A percentile compares a stretch with the other conserved stretches of the same genome.
Conservation (phyloP, 129 eudicot species). For the Flaveria ramosissima region DNA sequence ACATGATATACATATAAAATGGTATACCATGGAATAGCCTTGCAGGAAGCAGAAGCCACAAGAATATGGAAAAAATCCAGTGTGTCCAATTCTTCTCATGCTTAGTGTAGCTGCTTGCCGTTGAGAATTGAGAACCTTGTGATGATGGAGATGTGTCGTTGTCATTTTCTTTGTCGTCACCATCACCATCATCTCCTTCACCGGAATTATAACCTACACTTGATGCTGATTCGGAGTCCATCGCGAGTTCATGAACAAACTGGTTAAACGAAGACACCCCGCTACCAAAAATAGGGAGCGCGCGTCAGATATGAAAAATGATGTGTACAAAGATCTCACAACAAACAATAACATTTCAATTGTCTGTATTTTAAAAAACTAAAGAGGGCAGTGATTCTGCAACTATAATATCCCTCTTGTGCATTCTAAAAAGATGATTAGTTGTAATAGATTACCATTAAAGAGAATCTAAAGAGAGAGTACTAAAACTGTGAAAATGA, state of each 20-base stretch:
- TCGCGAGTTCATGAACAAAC: conserved; percentile 76
- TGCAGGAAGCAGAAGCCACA: conserved; percentile 73
- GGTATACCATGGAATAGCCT: conserved; percentile 61
- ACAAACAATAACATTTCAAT: background rate
- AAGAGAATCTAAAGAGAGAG: no score
- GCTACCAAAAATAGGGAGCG: conserved; percentile 41
- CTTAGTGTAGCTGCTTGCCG: conserved; percentile 62
- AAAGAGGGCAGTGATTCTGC: no score
- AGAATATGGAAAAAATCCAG: conserved; percentile 48
- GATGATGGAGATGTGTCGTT: conserved; percentile 51
- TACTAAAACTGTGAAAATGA: no score
- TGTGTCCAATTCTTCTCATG: conserved; percentile 44
- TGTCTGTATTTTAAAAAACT: background rate
- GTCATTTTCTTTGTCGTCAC: background rate
- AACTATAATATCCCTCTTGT: no score
- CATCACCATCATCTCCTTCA: conserved; percentile 42
- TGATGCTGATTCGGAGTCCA: conserved; percentile 77
- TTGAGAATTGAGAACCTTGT: conserved; percentile 61
- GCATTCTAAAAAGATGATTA: background rate
- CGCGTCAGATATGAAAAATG: background rate
- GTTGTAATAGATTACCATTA: background rate
- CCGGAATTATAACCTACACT: conserved; percentile 78
- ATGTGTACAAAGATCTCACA: background rate
- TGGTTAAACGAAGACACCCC: conserved; percentile 96
- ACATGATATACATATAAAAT: conserved; percentile 41